Evolutionary conservation across 176 grass and related monocot genomes (phyloP), one percentile per base, ranked within the genome.

Genomic region (Oryza nivara): DNA sequence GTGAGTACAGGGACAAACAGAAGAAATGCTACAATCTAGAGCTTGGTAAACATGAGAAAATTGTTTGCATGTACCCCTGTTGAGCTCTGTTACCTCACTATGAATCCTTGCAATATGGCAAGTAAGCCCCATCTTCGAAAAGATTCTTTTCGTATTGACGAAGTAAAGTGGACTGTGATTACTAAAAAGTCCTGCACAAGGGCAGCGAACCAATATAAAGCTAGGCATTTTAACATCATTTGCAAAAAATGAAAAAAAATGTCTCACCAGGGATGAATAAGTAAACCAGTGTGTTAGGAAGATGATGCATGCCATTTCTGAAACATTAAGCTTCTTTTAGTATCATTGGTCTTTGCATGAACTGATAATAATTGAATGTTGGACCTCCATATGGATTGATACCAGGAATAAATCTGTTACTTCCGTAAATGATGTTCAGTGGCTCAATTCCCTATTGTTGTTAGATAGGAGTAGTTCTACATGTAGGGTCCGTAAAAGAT

Each of bases 101-200:
- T 94, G 95, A 81, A 97, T 97, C 66, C 92, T 98, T 51, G 92
- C 92, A 85, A 95, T 92, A 82, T 95, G 96, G 73, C 96, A 95
- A 84, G 89, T 80, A 73, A 98, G 91, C 75, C 96, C 92, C 96
- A 98, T 98, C 74, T 90, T 98, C 11, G 89, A 95, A 83, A 95
- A 93, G 17, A 90, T 87, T 82, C 72, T 83, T 90, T 98, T 98
- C 1, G 93, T 93, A 68, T 88, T 95, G 23, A 91, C 83, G 11
- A 98, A 98, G 54, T 95, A 98, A 41, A 98, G 88, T n/a, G 92
- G 93, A 85, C 87, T 90, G 80, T 98, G 92, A 86, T 95, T 98
- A 80, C 96, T 98, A 85, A 98, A 98, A 80, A 98, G 91, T 12
- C 96, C 96, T 98, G 83, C 84, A 74, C 28, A 80, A 65, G 87